phyloP scores from a whole-genome alignment of 2,329 filamentous ascomycete species.

The Malbranchea cinnamomea region DNA sequence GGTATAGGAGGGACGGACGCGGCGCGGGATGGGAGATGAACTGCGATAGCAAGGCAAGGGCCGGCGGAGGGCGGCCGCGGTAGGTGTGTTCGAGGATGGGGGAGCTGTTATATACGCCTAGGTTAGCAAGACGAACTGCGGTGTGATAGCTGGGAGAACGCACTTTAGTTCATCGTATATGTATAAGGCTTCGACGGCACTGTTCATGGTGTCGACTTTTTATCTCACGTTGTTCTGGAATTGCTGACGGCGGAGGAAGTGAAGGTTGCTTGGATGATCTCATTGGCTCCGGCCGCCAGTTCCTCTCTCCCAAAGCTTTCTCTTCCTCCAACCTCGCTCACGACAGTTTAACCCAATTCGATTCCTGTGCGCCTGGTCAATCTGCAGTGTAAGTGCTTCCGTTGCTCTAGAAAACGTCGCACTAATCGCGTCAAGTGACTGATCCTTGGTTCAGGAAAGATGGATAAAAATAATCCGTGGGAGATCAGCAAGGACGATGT shows the following conservation, averaged over 20 bases:
- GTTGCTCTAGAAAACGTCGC: too few relatives aligned
- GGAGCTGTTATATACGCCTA: constrained; percentile 40
- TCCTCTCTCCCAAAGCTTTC: too few relatives aligned
- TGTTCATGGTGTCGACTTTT: constrained; percentile 48
- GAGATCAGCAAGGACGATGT: constrained; percentile 43
- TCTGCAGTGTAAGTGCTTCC: too few relatives aligned
- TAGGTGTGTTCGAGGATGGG: constrained; percentile 82
- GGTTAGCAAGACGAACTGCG: constrained; percentile 9
- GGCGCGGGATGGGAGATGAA: constrained; percentile 72
- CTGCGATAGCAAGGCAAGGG: constrained; percentile 62
- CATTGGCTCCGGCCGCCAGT: too few relatives aligned
- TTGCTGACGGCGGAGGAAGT: constrained; percentile 5
- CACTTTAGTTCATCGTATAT: constrained; percentile 95
- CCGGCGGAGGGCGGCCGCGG: constrained; percentile 62
- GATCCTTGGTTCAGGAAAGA: too few relatives aligned
- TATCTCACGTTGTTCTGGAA: constrained; percentile 11
- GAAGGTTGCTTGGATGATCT: constrained; percentile 3
- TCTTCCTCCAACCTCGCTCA: too few relatives aligned
- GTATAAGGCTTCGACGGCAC: constrained; percentile 87
- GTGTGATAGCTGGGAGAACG: constrained; percentile 15
- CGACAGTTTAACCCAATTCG: too few relatives aligned
- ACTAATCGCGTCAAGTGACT: too few relatives aligned
- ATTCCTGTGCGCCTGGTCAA: too few relatives aligned
- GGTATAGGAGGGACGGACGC: constrained; percentile 72
- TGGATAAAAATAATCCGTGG: constrained; percentile 32